phyloP scores from a whole-genome alignment of 164 flowering plant genomes.

The Magnolia officinalis region DNA sequence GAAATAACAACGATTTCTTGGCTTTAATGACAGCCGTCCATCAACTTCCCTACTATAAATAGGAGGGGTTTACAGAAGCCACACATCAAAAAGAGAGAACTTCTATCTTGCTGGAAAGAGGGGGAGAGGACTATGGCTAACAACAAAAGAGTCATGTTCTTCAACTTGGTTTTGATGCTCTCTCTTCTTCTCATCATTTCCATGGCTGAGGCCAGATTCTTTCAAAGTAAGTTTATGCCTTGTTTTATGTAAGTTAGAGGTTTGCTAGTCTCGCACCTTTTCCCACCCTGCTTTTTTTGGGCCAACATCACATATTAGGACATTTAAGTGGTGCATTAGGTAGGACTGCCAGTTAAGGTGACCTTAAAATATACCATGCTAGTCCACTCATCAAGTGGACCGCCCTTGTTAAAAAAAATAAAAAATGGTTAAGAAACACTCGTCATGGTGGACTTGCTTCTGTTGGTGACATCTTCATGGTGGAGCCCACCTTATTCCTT shows the following conservation, averaged over 20 bases:
- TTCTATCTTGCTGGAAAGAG: background rate
- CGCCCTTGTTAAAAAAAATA: background rate
- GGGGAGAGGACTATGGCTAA: background rate
- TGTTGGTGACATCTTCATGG: background rate
- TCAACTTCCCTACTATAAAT: background rate
- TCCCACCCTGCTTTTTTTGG: background rate
- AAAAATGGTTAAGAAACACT: background rate
- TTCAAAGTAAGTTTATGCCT: background rate
- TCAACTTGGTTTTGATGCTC: constrained; percentile 8
- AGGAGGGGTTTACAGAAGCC: background rate
- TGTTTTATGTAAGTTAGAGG: background rate
- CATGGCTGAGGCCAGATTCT: constrained; percentile 6
- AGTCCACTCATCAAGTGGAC: background rate
- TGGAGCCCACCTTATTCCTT: too few relatives aligned
- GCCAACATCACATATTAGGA: background rate
- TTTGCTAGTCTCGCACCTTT: background rate
- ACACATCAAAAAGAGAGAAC: background rate
- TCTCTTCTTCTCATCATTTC: constrained; percentile 9
- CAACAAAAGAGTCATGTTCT: background rate
- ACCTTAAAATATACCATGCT: background rate
- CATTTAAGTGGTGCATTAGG: background rate
- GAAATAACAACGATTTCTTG: background rate
- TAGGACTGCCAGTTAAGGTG: too few relatives aligned
- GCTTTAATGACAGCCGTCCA: background rate
- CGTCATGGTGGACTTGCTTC: background rate